Evolutionary conservation across 1,284 basidiomycete species (phyloP).

Genomic region (Trichosporon sp.): DNA sequence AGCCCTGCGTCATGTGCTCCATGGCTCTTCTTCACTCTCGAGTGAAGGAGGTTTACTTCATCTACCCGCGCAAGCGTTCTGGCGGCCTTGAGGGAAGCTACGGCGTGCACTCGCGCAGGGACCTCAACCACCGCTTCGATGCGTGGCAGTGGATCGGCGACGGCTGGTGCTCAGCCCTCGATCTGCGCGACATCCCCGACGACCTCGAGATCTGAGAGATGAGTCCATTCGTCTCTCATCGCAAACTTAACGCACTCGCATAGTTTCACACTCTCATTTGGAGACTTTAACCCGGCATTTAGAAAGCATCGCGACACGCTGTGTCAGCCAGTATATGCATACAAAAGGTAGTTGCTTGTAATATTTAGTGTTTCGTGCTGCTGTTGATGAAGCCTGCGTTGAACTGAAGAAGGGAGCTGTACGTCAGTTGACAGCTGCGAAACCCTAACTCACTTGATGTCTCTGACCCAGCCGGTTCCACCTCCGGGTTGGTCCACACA

Average conservation of each 20-base stretch:
- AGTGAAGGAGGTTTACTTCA: constrained; percentile 77
- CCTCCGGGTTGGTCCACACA: constrained; percentile 85
- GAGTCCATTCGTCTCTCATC: background rate
- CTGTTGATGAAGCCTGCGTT: constrained; percentile 90
- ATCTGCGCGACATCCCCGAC: constrained; percentile 29
- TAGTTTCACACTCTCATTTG: background rate
- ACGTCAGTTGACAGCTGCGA: background rate
- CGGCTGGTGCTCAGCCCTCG: constrained; percentile 30
- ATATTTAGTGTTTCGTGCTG: constrained; percentile 34
- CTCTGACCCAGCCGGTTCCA: constrained; percentile 92
- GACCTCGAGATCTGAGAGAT: constrained; percentile 26
- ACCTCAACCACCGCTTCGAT: constrained; percentile 80
- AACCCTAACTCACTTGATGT: constrained; percentile 69
- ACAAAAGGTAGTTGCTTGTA: constrained; percentile 17
- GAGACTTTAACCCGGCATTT: constrained; percentile 13
- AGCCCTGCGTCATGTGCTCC: constrained; percentile 92
- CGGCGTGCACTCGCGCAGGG: constrained; percentile 72
- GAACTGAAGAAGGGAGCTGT: constrained; percentile 75
- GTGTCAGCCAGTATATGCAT: constrained; percentile 19
- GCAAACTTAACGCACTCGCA: background rate
- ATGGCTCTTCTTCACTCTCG: constrained; percentile 92
- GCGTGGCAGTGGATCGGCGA: constrained; percentile 59
- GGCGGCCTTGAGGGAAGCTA: constrained; percentile 52
- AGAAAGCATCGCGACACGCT: constrained; percentile 1
- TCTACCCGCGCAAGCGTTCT: constrained; percentile 68